These are phyloP conservation scores for Zea luxurians DNA, from an alignment of 176 grass and related monocot genomes.

Conservation along the genomic window DNA sequence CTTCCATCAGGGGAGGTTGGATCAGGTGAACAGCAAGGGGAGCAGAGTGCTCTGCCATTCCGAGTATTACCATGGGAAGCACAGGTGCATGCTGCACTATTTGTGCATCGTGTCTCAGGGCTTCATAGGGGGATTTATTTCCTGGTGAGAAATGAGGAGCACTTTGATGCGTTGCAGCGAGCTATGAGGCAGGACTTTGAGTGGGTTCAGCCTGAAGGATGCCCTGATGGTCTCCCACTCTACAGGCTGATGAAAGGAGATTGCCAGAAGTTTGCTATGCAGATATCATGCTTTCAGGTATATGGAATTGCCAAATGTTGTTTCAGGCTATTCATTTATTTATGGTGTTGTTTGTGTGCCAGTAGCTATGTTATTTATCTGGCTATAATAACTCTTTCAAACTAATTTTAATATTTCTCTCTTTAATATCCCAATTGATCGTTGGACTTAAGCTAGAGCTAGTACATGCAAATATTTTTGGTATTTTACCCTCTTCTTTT, in stretches of 20 bases:
- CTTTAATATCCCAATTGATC: not conserved
- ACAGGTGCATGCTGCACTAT: constrained; percentile 76
- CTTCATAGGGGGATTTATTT: constrained; percentile 83
- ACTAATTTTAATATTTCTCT: not conserved
- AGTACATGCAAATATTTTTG: not conserved
- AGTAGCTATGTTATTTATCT: not conserved
- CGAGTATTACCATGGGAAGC: constrained; percentile 78
- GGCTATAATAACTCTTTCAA: not conserved
- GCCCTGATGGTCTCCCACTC: constrained; percentile 68
- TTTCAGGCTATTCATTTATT: not conserved
- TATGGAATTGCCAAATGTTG: not conserved
- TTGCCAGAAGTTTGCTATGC: constrained; percentile 68
- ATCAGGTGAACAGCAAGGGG: constrained; percentile 53
- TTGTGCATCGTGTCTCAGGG: constrained; percentile 67
- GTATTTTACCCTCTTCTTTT: constrained; percentile 5
- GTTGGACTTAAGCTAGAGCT: not conserved
- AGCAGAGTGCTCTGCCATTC: constrained; percentile 65
- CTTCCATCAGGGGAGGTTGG: constrained; percentile 67
- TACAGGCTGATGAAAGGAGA: constrained; percentile 77
- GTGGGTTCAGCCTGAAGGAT: constrained; percentile 68
- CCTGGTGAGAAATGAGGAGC: constrained; percentile 80
- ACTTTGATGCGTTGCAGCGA: constrained; percentile 57
- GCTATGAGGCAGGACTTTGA: constrained; percentile 75
- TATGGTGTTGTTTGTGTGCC: not conserved
- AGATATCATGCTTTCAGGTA: constrained; percentile 89